Evolutionary conservation across 768 basidiomycete species (phyloP).

Genomic region (Pulveroboletus sp.): DNA sequence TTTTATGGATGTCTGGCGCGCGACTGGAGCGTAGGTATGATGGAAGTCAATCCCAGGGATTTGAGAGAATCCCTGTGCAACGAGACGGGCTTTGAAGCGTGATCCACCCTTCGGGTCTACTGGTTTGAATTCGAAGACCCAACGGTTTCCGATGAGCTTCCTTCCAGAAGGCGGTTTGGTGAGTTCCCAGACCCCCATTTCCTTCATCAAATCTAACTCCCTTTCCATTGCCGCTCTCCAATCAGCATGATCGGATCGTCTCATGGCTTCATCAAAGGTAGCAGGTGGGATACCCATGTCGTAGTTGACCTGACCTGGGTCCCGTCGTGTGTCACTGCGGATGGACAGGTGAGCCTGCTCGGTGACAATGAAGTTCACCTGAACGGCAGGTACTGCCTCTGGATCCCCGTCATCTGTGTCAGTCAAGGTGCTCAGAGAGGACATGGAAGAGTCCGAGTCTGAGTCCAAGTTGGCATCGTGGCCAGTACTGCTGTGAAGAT

Average conservation of each 20-base stretch:
- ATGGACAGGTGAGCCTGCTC: conserved; percentile 1
- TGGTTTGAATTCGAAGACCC: conserved; percentile 10
- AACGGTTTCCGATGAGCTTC: conserved; percentile 2
- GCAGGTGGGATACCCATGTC: neutral
- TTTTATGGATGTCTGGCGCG: neutral
- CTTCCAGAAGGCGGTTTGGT: neutral
- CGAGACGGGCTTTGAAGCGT: neutral
- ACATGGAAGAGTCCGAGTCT: neutral
- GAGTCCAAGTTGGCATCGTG: too few relatives aligned
- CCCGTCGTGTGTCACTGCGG: neutral
- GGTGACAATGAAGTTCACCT: conserved; percentile 9
- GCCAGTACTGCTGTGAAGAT: too few relatives aligned
- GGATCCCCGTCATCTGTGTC: neutral
- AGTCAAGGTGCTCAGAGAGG: neutral
- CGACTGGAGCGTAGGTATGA: conserved; percentile 17
- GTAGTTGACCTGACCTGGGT: neutral
- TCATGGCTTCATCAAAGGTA: neutral
- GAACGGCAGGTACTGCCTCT: neutral
- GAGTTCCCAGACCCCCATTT: conserved; percentile 6
- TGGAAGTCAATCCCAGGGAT: neutral
- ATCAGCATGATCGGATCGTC: neutral
- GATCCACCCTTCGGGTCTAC: neutral
- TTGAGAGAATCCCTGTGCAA: neutral
- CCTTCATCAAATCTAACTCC: neutral
- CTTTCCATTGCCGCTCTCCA: conserved; percentile 5